phyloP scores from a whole-genome alignment of 805 yeast species.

The Candida nanaspora region DNA sequence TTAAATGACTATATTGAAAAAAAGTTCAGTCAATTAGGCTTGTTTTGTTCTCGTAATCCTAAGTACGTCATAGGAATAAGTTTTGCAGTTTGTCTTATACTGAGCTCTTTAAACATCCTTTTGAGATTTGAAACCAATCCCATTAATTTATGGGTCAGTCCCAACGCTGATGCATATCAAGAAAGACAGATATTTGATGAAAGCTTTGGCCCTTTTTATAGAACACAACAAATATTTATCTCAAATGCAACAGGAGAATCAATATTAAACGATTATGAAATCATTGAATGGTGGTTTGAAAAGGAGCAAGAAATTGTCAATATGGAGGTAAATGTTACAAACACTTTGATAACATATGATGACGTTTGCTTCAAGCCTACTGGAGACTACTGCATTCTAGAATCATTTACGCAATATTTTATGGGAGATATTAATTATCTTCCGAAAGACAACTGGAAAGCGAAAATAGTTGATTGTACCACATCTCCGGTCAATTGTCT shows the following conservation, averaged over 20 bases:
- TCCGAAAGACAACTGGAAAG: conserved; percentile 49
- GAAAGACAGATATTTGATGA: conserved; percentile 68
- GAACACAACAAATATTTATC: conserved; percentile 78
- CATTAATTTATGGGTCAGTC: conserved; percentile 83
- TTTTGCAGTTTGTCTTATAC: conserved; percentile 30
- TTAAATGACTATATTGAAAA: conserved; percentile 42
- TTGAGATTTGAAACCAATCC: conserved; percentile 73
- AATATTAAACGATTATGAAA: conserved; percentile 51
- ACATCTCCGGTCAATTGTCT: conserved; percentile 81
- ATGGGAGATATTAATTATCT: conserved; percentile 49
- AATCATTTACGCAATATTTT: conserved; percentile 86
- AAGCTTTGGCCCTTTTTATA: conserved; percentile 85
- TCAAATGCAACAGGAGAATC: conserved; percentile 65
- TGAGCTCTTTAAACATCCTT: conserved; percentile 45
- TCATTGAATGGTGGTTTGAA: conserved; percentile 84
- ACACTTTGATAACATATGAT: conserved; percentile 31
- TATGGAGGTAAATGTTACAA: neutral
- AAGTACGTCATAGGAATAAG: conserved; percentile 39
- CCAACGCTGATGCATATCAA: conserved; percentile 57
- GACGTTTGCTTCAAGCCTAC: conserved; percentile 82
- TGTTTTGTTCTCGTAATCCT: conserved; percentile 57
- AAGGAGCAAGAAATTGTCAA: conserved; percentile 49
- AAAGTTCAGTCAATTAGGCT: conserved; percentile 44
- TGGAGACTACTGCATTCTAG: conserved; percentile 73
- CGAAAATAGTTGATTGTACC: conserved; percentile 52